phyloP scores from a whole-genome alignment of 2,329 filamentous ascomycete species.

The Colletotrichum kahawae region DNA sequence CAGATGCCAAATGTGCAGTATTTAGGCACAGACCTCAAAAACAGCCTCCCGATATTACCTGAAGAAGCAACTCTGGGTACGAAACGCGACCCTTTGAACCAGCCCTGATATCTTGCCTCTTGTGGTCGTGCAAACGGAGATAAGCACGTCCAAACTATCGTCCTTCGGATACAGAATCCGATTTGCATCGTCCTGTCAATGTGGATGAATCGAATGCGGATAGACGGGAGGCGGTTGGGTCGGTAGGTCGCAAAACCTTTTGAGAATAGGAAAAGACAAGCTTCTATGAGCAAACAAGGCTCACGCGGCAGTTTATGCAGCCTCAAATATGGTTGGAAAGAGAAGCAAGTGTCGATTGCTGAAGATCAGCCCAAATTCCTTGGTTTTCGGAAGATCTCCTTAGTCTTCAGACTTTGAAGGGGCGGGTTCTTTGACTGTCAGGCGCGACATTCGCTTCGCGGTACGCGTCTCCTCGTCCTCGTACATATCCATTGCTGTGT shows the following conservation, averaged over 20 bases:
- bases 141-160: background rate
- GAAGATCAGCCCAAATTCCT: background rate
- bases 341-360: background rate
- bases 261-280: background rate
- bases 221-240: background rate
- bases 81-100: background rate
- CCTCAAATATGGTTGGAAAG: background rate
- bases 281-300: background rate
- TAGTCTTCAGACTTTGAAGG: background rate
- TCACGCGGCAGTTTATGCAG: background rate
- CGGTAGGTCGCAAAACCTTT: background rate
- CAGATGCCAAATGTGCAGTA: background rate
- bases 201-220: background rate
- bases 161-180: background rate
- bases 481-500: conserved; percentile 32
- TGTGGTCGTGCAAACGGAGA: background rate
- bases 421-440: background rate
- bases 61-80: background rate
- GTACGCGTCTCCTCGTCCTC: background rate
- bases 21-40: background rate
- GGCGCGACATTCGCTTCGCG: background rate
- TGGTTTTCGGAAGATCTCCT: background rate
- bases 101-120: background rate
- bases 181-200: background rate
- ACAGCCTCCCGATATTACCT: background rate